Percentiles rank a stretch among this genome's conserved stretches.
Conservation (phyloP, 345 rosid genomes). For the Gossypium mustelinum region DNA sequence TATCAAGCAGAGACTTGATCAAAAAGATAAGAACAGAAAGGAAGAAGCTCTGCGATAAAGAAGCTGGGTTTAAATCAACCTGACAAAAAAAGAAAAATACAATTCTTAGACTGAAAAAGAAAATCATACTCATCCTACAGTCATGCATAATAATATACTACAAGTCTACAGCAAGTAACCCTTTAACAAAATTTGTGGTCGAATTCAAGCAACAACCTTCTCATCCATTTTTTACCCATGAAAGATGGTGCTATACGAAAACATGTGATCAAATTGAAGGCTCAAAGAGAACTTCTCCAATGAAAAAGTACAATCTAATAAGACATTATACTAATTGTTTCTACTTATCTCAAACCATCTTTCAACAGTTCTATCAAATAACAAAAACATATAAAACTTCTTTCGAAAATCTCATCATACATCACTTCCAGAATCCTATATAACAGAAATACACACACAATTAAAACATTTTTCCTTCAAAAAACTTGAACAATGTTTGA, state of each 20-base stretch:
- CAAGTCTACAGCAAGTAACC: not conserved
- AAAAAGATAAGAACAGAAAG: slow-evolving; percentile 1
- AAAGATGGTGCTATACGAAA: not conserved
- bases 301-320: not conserved
- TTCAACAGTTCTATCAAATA: not conserved
- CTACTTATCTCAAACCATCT: not conserved
- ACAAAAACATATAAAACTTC: not conserved
- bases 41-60: slow-evolving; percentile 2
- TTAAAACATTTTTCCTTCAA: not conserved
- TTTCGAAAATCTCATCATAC: too few species aligned
- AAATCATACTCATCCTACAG: not conserved
- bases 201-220: not conserved
- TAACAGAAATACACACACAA: not conserved
- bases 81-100: not conserved
- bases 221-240: too few species aligned
- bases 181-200: not conserved
- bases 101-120: not conserved
- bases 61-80: not conserved
- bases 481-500: not conserved
- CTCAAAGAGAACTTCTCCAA: not conserved
- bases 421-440: not conserved
- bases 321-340: not conserved
- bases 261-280: not conserved
- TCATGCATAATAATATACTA: not conserved
- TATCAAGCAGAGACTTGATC: slow-evolving; percentile 1